Base-by-base conservation (phyloP, 2,329 filamentous ascomycete genomes). In the Aspergillus fijiensis region DNA sequence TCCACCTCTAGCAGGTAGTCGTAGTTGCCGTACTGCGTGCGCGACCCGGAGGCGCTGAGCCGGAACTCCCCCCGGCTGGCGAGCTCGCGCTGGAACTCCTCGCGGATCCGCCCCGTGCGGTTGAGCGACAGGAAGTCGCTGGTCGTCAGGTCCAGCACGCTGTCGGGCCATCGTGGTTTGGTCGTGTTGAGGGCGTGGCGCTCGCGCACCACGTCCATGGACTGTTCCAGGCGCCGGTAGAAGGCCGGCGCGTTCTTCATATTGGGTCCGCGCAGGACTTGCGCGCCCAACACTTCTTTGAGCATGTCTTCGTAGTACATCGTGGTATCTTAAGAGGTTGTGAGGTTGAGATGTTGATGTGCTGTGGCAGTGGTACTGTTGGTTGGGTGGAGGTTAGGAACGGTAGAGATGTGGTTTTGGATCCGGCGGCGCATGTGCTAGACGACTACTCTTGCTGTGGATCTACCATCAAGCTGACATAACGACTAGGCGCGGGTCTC, bases 1-100 rank as follows among this genome's bases (percentile, higher is more conserved):
- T 87, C 84, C 1, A 83, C 70, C 23, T 76, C 62, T 55, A 47
- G 27, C 3, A 62, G 49, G 23, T 65, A 61, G 16, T 39, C 27
- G 5, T 45, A 54, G 33, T 49, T 58, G 12, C 63, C 63, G 19
- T 59, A 55, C 1, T 55, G n/a, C 5, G 59, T 10, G n/a, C 63
- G 60, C 23, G 55, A 58, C 14, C 55, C 50, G 16, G 47, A 35
- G 7, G 45, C 50, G 10, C 63, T 56, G 16, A 65, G 42, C 33
- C 33, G 29, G 42, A 61, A 63, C 25, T 58, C 51, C 1, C 58
- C 58, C n/a, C 59, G 23, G 9, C 45, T 27, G 12, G 35, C 31
- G 9, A 65, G 56, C 33, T 63, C 60, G 12, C 33, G 23, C 19
- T 63, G 55, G 29, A 60, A 59, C 16, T 27, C 57, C 21, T 56